A percentile compares a stretch with the other conserved stretches of the same genome.
Evolutionary conservation across 208 protist species (phyloP).

Genomic region (Phytomonas francai): DNA sequence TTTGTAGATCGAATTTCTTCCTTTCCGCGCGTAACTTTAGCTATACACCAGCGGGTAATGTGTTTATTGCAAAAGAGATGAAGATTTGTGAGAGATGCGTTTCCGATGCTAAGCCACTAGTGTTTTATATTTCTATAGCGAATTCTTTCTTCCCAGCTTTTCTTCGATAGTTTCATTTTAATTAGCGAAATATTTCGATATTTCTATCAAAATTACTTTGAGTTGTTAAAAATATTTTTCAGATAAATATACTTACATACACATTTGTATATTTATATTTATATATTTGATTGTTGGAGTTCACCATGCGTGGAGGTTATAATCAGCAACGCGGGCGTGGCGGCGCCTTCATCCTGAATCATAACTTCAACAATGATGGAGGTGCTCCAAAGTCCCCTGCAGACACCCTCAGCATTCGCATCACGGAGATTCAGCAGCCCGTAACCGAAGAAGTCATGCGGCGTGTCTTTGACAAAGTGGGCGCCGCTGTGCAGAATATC

Average conservation of each 20-base stretch:
- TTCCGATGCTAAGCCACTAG: not conserved
- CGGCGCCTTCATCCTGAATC: slow-evolving; percentile 18
- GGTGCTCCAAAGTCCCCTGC: slow-evolving; percentile 21
- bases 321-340: slow-evolving; percentile 22
- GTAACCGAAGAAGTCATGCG: slow-evolving; percentile 84
- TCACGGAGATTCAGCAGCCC: slow-evolving; percentile 66
- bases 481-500: slow-evolving; percentile 45
- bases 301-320: slow-evolving; percentile 28
- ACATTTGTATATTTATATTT: slow-evolving; percentile 1
- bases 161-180: not conserved
- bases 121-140: slow-evolving; percentile 4
- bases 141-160: not conserved
- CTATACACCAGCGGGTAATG: too few species aligned
- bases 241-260: not conserved
- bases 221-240: not conserved
- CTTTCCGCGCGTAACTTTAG: too few species aligned
- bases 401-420: slow-evolving; percentile 68
- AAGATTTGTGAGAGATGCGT: not conserved
- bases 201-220: slow-evolving; percentile 2
- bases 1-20: too few species aligned
- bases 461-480: slow-evolving; percentile 76
- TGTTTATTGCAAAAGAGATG: too few species aligned
- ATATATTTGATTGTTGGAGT: not conserved
- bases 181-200: not conserved
- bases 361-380: slow-evolving; percentile 14